Percentiles rank a stretch among this genome's conserved stretches.
phyloP scores from a whole-genome alignment of 1,284 basidiomycete genomes.

The Ganoderma lingzhi region DNA sequence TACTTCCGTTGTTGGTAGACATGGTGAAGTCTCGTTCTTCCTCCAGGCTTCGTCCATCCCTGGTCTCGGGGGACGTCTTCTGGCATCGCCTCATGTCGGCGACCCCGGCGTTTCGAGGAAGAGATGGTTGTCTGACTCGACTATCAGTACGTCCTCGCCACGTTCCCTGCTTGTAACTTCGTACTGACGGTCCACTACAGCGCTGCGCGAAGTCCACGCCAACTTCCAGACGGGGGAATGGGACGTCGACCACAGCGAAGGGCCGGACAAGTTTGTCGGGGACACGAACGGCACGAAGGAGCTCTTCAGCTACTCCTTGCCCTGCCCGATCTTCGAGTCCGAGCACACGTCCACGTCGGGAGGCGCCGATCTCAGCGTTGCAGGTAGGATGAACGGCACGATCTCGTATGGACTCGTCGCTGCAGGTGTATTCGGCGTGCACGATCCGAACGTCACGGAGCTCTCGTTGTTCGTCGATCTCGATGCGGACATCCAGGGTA shows the following conservation, averaged over 20 bases:
- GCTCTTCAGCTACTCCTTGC: slow-evolving; percentile 3
- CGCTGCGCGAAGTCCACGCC: background rate
- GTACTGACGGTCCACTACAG: background rate
- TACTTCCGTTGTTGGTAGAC: background rate
- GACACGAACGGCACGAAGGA: slow-evolving; percentile 6
- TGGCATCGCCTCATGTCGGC: background rate
- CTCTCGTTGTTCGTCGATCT: slow-evolving; percentile 3
- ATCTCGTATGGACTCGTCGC: background rate
- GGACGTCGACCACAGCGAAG: background rate
- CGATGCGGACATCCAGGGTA: slow-evolving; percentile 1
- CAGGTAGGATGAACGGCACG: slow-evolving; percentile 9
- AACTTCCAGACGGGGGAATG: background rate
- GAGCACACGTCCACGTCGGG: background rate
- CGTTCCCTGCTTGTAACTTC: background rate
- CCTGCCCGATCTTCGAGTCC: slow-evolving; percentile 1
- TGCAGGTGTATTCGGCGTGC: background rate
- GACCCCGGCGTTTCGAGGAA: background rate
- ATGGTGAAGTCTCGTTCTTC: slow-evolving; percentile 6
- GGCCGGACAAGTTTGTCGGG: background rate
- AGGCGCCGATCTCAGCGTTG: background rate
- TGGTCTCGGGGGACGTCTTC: background rate
- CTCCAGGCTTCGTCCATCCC: slow-evolving; percentile 8
- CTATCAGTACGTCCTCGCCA: background rate
- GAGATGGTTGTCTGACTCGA: background rate
- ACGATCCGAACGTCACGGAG: background rate